Conservation (phyloP, 2,329 filamentous ascomycete species). For the Hypomyces perniciosus region DNA sequence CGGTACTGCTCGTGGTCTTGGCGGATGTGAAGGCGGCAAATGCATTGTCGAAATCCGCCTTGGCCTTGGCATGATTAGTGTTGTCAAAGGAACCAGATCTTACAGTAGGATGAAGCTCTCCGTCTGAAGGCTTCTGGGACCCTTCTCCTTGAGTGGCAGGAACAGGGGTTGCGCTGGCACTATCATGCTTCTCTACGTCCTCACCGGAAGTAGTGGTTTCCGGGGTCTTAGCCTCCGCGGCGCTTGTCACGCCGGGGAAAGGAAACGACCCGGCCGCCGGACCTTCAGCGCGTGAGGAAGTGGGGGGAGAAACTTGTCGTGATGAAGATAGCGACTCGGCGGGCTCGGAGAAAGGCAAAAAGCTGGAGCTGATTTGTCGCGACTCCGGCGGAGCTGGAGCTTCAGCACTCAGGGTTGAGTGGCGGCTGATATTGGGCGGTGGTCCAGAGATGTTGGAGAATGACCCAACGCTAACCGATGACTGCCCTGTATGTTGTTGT, state of each 20-base stretch:
- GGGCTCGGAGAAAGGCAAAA: constrained; percentile 63
- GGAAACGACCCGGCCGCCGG: constrained; percentile 27
- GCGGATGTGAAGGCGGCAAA: constrained; percentile 67
- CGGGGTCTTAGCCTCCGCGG: constrained; percentile 18
- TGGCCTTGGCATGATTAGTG: constrained; percentile 54
- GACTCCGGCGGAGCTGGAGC: constrained; percentile 62
- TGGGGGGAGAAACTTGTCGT: constrained; percentile 68
- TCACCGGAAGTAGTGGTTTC: constrained; percentile 12
- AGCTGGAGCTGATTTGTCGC: constrained; percentile 70
- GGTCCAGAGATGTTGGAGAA: constrained; percentile 46
- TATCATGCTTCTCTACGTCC: constrained; percentile 18
- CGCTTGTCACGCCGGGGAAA: constrained; percentile 20
- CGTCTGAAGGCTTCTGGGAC: constrained; percentile 17
- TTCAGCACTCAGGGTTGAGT: constrained; percentile 51
- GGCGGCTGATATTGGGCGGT: constrained; percentile 59
- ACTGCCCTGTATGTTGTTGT: constrained; percentile 53
- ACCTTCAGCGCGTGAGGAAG: constrained; percentile 46
- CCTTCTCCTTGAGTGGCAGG: constrained; percentile 17
- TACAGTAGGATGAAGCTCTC: constrained; percentile 13
- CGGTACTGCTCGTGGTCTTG: constrained; percentile 39
- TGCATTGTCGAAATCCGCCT: constrained; percentile 79
- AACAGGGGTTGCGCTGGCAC: constrained; percentile 23
- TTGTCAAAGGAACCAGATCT: constrained; percentile 46
- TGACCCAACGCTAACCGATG: constrained; percentile 45
- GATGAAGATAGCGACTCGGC: constrained; percentile 70